Percentiles rank a stretch among this genome's conserved stretches.
phyloP scores from a whole-genome alignment of 2,329 filamentous ascomycete genomes.

The Epichloe elymi region DNA sequence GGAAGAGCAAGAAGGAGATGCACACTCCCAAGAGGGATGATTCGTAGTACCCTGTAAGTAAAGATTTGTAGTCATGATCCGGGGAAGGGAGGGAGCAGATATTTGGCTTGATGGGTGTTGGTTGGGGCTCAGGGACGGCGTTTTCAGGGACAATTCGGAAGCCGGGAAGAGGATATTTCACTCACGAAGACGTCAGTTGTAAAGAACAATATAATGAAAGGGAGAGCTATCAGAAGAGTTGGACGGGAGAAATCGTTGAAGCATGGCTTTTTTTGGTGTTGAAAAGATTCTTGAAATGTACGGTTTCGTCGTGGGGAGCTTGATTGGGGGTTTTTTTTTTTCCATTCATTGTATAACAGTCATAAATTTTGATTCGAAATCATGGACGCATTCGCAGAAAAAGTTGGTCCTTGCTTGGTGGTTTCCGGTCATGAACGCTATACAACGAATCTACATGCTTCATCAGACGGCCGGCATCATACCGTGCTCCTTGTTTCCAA shows the following conservation, averaged over 20 bases:
- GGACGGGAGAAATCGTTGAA: too few species aligned
- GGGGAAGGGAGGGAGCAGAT: too few species aligned
- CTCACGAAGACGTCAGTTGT: too few species aligned
- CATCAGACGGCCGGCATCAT: background rate
- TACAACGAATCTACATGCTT: background rate
- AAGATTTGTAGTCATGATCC: too few species aligned
- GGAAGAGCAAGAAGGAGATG: constrained; percentile 24
- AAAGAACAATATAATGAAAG: too few species aligned
- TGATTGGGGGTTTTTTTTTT: background rate
- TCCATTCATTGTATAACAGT: background rate
- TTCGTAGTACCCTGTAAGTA: background rate
- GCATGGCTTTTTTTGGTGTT: too few species aligned
- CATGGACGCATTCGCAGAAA: background rate
- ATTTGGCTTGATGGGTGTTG: too few species aligned
- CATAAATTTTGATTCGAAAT: background rate
- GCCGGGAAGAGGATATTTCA: too few species aligned
- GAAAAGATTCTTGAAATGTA: too few species aligned
- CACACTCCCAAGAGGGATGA: constrained; percentile 8
- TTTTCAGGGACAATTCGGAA: background rate
- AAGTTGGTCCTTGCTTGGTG: background rate
- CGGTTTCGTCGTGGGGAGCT: too few species aligned
- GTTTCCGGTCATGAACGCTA: background rate
- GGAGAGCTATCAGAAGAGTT: too few species aligned
- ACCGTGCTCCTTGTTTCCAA: background rate
- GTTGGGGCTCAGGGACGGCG: background rate